Conservation (phyloP, 805 yeast species). For the Pichia heedii region DNA sequence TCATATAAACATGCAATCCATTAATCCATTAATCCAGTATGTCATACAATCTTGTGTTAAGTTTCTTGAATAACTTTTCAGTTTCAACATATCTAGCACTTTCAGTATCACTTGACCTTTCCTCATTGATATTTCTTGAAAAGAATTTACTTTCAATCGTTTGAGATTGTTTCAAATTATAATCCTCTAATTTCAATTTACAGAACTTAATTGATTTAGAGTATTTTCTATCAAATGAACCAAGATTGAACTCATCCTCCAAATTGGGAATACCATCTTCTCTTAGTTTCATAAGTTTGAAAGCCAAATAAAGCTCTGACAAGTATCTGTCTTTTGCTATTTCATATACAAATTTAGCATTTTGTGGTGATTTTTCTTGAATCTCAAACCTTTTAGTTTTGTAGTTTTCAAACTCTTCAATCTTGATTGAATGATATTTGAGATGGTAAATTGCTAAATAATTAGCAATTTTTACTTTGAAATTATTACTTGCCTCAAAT, state of each 20-base stretch:
- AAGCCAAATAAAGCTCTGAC: background rate
- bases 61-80: too few relatives aligned
- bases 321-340: background rate
- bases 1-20: too few relatives aligned
- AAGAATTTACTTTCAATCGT: background rate
- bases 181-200: background rate
- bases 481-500: background rate
- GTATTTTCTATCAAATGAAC: background rate
- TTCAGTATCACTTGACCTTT: too few relatives aligned
- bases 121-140: background rate
- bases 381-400: background rate
- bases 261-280: background rate
- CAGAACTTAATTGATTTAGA: background rate
- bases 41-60: too few relatives aligned
- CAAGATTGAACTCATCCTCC: background rate
- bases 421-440: background rate
- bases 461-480: background rate
- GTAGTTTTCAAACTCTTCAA: background rate
- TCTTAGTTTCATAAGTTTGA: background rate
- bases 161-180: background rate
- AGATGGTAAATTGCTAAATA: background rate
- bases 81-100: too few relatives aligned
- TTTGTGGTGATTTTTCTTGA: background rate
- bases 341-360: background rate
- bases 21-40: too few relatives aligned